Percentiles rank a stretch among this genome's conserved stretches.
Conservation (phyloP, 225 moss, liverwort and hornwort genomes). For the Polytrichum formosum region DNA sequence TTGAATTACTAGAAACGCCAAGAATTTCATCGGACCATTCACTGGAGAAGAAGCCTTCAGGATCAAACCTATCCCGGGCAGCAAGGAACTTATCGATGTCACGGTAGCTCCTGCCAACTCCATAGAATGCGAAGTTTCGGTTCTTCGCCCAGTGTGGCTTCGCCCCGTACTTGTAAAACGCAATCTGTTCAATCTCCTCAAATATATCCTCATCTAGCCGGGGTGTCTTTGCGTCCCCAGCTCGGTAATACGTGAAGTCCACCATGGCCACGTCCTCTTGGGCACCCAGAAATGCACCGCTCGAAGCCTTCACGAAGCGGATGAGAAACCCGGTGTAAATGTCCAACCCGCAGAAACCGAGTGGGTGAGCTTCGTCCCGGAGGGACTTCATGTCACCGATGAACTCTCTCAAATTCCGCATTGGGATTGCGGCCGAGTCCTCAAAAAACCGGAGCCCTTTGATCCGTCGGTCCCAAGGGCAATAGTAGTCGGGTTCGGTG, state of each 20-base stretch:
- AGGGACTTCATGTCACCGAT: conserved; percentile 43
- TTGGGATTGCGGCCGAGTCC: conserved; percentile 4
- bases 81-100: conserved; percentile 18
- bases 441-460: conserved; percentile 16
- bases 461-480: conserved; percentile 40
- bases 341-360: conserved; percentile 32
- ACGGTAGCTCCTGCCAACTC: conserved; percentile 11
- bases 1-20: conserved; percentile 9
- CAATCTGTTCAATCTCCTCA: conserved; percentile 46
- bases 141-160: conserved; percentile 48
- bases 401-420: conserved; percentile 22
- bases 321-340: conserved; percentile 38
- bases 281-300: conserved; percentile 34
- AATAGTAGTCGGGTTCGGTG: neutral
- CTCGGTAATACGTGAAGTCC: conserved; percentile 22
- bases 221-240: neutral
- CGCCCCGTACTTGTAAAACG: conserved; percentile 27
- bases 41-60: conserved; percentile 29
- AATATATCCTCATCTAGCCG: conserved; percentile 32
- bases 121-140: conserved; percentile 19
- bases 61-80: conserved; percentile 34
- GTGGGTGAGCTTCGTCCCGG: neutral
- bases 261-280: conserved; percentile 24
- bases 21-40: conserved; percentile 51
- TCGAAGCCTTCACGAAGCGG: conserved; percentile 25